Conservation (phyloP, 1,139 yeast genomes). For the Scheffersomyces titani region DNA sequence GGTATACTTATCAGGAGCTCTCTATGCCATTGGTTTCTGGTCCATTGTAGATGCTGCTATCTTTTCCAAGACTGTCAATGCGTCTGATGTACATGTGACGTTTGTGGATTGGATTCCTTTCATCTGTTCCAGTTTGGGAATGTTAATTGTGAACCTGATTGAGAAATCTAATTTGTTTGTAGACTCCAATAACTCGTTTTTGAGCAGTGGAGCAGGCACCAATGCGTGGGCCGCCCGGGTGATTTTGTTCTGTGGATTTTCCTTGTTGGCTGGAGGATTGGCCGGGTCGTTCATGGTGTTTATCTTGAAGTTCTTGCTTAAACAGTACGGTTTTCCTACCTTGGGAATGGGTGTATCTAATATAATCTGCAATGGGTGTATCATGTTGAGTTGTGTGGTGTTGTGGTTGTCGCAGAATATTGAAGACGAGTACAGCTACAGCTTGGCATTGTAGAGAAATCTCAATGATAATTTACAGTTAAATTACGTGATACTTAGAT, state of each 20-base stretch:
- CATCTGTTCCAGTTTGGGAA: slow-evolving; percentile 84
- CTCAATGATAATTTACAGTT: no score
- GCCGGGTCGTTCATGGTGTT: slow-evolving; percentile 91
- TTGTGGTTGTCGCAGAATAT: slow-evolving; percentile 94
- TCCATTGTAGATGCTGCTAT: slow-evolving; percentile 85
- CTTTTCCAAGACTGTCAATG: slow-evolving; percentile 82
- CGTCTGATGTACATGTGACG: slow-evolving; percentile 81
- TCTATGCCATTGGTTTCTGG: slow-evolving; percentile 90
- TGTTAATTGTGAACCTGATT: slow-evolving; percentile 87
- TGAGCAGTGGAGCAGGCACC: slow-evolving; percentile 47
- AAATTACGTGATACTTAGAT: no score
- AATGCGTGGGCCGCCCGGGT: slow-evolving; percentile 95
- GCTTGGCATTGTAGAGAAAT: slow-evolving; percentile 65
- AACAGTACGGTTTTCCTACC: slow-evolving; percentile 81
- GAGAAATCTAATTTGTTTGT: slow-evolving; percentile 76
- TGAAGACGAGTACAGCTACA: slow-evolving; percentile 93
- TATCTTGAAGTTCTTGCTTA: slow-evolving; percentile 78
- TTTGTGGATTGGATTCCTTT: slow-evolving; percentile 96
- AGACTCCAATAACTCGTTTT: slow-evolving; percentile 52
- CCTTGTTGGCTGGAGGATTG: slow-evolving; percentile 89
- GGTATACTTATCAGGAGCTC: slow-evolving; percentile 72
- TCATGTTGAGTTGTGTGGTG: slow-evolving; percentile 84
- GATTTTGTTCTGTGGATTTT: slow-evolving; percentile 86
- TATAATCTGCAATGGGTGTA: slow-evolving; percentile 74
- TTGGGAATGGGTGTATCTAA: slow-evolving; percentile 93